Base-by-base conservation (phyloP, 2,329 filamentous ascomycete species). In the Aaosphaeria arxii region DNA sequence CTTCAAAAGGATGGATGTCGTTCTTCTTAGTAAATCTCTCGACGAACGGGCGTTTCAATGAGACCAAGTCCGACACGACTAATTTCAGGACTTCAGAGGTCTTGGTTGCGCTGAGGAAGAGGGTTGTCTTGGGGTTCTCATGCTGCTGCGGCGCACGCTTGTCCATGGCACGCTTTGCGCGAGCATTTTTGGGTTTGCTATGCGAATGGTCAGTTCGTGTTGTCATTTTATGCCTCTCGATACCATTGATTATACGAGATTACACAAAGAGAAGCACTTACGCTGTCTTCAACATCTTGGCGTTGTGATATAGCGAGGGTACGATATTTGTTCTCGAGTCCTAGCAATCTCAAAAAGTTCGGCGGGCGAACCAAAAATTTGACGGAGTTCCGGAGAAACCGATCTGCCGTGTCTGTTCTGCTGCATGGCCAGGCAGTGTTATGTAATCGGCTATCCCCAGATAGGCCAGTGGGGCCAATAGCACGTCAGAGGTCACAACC, bases 11-110 rank as follows among this genome's bases (percentile, higher is more conserved):
- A 72, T 94, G 91, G 62, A 96, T 87, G 59, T 85, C 80, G 73
- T 99, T 99, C 78, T 97, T 97, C 82, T 97, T 99, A 73, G 85
- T 89, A 77, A 99, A 96, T 59, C 91, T 91, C 72, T 95, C 87
- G 55, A 86, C 86, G 52, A 92, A 80, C 2, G 91, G 91, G 64
- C 88, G 85, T 62, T 92, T 91, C 65, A 99, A 79, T 43, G 89
- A 82, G 72, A 90, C 83, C 48, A 99, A 82, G 63, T 96, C 94
- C 58, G 84, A 87, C 53, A 96, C 78, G 49, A 90, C 89, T 60
- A 92, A 86, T 73, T 95, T 86, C 48, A 91, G 79, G 43, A 94
- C 76, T 62, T 92, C 85, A 41, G 89, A 92, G 69, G 89, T 92
- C 69, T 84, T 87, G 44, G 88, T 90, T 63, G 91, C 92, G 55